Evolutionary conservation across 305 asterid species (phyloP), one percentile per base, ranked within the genome.

Genomic region (Ilex paraguariensis): DNA sequence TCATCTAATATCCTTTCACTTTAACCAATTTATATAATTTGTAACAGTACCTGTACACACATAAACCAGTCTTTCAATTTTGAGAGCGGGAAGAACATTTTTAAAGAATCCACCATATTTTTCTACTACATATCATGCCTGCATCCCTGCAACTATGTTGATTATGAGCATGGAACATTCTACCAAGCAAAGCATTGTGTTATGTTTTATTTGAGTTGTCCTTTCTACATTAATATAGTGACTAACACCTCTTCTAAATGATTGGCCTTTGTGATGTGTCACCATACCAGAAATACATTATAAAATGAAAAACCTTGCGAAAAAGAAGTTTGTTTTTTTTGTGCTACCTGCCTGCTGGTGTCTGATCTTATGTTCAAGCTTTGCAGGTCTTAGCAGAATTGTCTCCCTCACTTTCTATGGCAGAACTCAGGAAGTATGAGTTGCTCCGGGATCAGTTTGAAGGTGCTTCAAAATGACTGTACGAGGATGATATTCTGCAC

Each of bases 361-460:
- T 49, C 53, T n/a, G 57, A 14, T 62, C 11, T 50, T 66, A 49
- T 66, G 31, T 62, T 58, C 31, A 68, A 57, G 39, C 61, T 36
- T 64, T 79, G 73, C 80, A 92, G 98, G 95, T 86, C 45, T 67
- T 92, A 66, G 71, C 77, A 64, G 97, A 87, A 55, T 78, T 92
- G 65, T 85, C 94, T 62, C 98, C 98, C 48, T 92, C 97, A 6
- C 84, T 92, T 55, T 92, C 98, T 31, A 73, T 87, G 90, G 82
- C 86, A 4, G 98, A 92, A 78, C 90, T 92, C 66, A 82, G 75
- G 75, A 92, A 84, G 70, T 92, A 89, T 56, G 98, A 87, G 76
- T 57, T 56, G 77, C 73, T 92, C 75, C 81, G 97, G 1, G 91
- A 85, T 64, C 97, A 87, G 66, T 80, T 87, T 65, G 94, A 92